A percentile compares a stretch with the other conserved stretches of the same genome.
Evolutionary conservation across 768 basidiomycete species (phyloP).

Genomic region (Tricholoma hemisulphureum): DNA sequence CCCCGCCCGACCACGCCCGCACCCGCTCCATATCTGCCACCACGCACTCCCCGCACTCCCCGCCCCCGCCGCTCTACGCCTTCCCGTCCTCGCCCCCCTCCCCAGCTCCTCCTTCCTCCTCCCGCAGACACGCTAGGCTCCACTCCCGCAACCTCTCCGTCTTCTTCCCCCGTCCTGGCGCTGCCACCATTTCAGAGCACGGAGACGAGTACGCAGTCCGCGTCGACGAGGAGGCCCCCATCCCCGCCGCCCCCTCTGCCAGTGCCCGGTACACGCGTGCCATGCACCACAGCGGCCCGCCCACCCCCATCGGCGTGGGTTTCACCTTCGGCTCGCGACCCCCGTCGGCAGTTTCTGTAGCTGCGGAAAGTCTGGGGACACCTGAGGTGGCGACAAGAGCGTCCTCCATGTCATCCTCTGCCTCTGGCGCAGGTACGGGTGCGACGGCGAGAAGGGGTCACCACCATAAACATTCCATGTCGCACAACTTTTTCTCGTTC

Average conservation of each 20-base stretch:
- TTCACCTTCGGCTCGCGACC: slow-evolving; percentile 68
- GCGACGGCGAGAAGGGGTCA: too few species aligned
- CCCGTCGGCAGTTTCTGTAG: too few species aligned
- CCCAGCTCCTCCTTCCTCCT: background rate
- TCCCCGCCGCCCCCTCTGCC: slow-evolving; percentile 46
- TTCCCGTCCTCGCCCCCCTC: slow-evolving; percentile 11
- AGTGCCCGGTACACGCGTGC: slow-evolving; percentile 38
- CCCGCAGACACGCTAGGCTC: slow-evolving; percentile 62
- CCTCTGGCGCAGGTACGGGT: too few species aligned
- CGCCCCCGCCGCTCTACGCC: slow-evolving; percentile 24
- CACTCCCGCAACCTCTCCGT: slow-evolving; percentile 91
- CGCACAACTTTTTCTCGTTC: slow-evolving; percentile 95
- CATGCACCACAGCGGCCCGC: slow-evolving; percentile 20
- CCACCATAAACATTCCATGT: slow-evolving; percentile 91
- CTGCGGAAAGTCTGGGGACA: too few species aligned
- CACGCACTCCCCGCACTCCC: slow-evolving; percentile 49
- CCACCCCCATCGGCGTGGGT: slow-evolving; percentile 46
- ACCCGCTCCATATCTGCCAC: slow-evolving; percentile 48
- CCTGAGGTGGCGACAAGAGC: too few species aligned
- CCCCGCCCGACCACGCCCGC: slow-evolving; percentile 37
- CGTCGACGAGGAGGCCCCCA: slow-evolving; percentile 46
- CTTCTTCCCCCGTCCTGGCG: slow-evolving; percentile 84
- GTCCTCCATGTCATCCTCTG: too few species aligned
- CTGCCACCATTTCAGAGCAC: slow-evolving; percentile 67
- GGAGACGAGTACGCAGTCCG: slow-evolving; percentile 48